Evolutionary conservation across 352 stramenopile species (phyloP), one percentile per base, ranked within the genome.

Genomic region (Peronospora tabacina): DNA sequence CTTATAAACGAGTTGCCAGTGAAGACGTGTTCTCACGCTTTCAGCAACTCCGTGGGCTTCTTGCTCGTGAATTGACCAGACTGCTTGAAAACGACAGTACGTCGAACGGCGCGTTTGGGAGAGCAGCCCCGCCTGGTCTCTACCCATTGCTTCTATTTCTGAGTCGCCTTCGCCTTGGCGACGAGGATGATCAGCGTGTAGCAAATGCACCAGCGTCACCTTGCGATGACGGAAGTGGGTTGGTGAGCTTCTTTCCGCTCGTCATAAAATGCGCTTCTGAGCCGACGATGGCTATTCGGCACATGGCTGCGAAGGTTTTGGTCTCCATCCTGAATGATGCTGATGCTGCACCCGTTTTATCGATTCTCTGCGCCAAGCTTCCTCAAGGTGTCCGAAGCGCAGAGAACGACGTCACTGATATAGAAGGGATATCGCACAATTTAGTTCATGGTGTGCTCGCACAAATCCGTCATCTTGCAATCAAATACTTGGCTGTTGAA

Each of bases 111-210:
- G 38, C 42, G 11, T 26, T 65, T 13, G 53, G 34, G 34, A 71
- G 63, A 43, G 60, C 67, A 12, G 70, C 70, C 3, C 66, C 73
- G 5, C 75, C 80, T 22, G 72, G 79, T 12, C 49, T 94, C 9
- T 94, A 85, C 41, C 77, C 82, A 7, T 57, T 90, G 16, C 55
- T 94, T 5, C 72, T 94, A 55, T 84, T 94, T 20, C 50, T 94
- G 17, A 90, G 81, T 46, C 76, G 83, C 2, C 55, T 94, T 34
- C 74, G 72, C 11, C 75, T 81, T 24, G 66, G 64, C 2, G 79
- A 90, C 13, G 78, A 86, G 4, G 68, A 75, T 2, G 63, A 80
- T 19, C 47, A 63, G 8, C 43, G 50, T 11, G 53, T 70, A 10
- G 36, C 52, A 12, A 44, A 52, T 26, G 57, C 45, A 33, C 11